Evolutionary conservation across 257 asterid genomes (phyloP), one percentile per base, ranked within the genome.

Genomic region (Primulina tabacum): DNA sequence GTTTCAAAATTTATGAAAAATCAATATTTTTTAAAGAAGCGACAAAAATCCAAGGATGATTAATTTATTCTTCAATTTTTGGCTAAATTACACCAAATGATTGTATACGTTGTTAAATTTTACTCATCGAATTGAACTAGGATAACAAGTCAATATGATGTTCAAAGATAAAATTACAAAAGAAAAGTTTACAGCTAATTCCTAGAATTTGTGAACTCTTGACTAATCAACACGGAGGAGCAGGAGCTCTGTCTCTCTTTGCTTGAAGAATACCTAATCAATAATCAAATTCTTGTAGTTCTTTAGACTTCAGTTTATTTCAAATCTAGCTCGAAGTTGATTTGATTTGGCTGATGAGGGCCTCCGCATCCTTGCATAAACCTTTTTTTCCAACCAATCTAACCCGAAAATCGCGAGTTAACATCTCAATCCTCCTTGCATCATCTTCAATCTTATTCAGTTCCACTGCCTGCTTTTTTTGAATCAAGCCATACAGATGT

Each of bases 371-470:
- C 58, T 60, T 68, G 14, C 87, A 81, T 32, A 90, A 74, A 61
- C 85, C 73, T 66, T 80, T 81, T 71, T 84, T 79, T 34, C 95
- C 96, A 24, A 88, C 90, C 79, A 92, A 72, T 64, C 75, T 82
- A 59, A 83, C 83, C 75, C 73, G 78, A 73, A 82, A 88, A 14
- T 77, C 78, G 34, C 76, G 76, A 29, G 84, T 86, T 56, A 87
- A 75, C 78, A 66, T 78, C 82, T 84, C 84, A 64, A 85, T 66
- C 84, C 96, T 83, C 80, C 79, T 86, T 60, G 68, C 76, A 72
- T 92, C 96, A 17, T 85, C 93, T 53, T 74, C 96, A 79, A 83
- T 67, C 64, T 76, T 77, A 66, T 75, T 84, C 47, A 92, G 80
- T 80, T 90, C 95, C 62, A 80, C 73, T 8, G 82, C 95, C 81